phyloP scores from a whole-genome alignment of 192 early-diverging fungal genomes.

The Backusella tuberculispora region DNA sequence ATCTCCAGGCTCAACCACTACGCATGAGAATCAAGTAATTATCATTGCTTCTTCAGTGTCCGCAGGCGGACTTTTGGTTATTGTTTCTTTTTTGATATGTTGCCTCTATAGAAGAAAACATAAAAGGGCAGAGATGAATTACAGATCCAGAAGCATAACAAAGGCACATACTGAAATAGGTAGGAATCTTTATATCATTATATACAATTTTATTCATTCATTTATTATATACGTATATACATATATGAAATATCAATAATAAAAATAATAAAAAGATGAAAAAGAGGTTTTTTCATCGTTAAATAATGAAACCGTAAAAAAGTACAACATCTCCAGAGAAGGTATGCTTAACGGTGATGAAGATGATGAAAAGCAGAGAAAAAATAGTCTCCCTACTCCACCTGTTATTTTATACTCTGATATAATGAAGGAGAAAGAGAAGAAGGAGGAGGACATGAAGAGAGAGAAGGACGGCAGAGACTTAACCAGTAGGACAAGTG shows the following conservation, averaged over 20 bases:
- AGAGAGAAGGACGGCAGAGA: background rate
- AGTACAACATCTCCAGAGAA: background rate
- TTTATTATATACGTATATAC: no score
- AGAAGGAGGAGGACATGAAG: background rate
- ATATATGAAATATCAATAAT: no score
- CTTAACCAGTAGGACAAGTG: background rate
- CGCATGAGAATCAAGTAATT: conserved; percentile 10
- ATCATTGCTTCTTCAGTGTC: conserved; percentile 10
- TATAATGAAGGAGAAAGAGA: background rate
- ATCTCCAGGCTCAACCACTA: background rate
- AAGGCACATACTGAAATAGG: background rate
- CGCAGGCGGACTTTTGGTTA: conserved; percentile 6
- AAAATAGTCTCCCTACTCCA: background rate
- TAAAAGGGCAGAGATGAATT: background rate
- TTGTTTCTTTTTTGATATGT: conserved; percentile 10
- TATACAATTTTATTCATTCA: no score
- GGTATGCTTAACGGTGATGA: background rate
- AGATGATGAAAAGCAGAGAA: background rate
- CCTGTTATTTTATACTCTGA: conserved; percentile 9
- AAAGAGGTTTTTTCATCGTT: background rate
- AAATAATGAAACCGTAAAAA: background rate
- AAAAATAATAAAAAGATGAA: background rate
- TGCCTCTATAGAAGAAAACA: conserved; percentile 15
- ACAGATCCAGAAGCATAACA: background rate
- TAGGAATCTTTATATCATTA: background rate